phyloP scores from a whole-genome alignment of 2,329 filamentous ascomycete genomes.

The Sarocladiaceae sp. region DNA sequence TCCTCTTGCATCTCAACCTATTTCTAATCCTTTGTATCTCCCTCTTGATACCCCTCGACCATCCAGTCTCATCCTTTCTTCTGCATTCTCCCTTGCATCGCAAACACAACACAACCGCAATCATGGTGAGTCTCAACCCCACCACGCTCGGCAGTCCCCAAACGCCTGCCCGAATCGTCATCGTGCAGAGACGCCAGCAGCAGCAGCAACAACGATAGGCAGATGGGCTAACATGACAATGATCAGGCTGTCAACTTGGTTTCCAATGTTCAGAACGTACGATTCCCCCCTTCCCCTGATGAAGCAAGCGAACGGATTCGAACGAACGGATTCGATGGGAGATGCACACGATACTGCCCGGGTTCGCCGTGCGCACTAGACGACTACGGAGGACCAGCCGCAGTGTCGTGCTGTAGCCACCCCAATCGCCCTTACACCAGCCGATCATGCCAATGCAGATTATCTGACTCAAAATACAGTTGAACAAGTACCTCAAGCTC shows the following conservation, averaged over 20 bases:
- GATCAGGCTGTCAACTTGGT: constrained; percentile 7
- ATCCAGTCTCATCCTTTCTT: neutral
- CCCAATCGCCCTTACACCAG: too few species aligned
- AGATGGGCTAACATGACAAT: neutral
- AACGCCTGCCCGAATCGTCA: constrained; percentile 7
- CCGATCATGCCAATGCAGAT: neutral
- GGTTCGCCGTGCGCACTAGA: too few species aligned
- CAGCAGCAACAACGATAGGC: neutral
- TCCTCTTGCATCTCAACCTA: constrained; percentile 1
- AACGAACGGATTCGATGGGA: too few species aligned
- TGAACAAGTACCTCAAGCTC: constrained; percentile 86
- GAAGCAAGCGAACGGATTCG: too few species aligned
- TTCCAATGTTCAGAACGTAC: constrained; percentile 10
- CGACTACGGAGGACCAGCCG: too few species aligned
- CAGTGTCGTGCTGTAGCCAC: too few species aligned
- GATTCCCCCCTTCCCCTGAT: neutral
- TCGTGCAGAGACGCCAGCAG: constrained; percentile 1
- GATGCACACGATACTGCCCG: too few species aligned
- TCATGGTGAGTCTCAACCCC: constrained; percentile 11
- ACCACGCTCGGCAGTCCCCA: neutral
- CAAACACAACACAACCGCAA: constrained; percentile 11
- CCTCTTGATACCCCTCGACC: constrained; percentile 5
- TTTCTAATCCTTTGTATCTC: neutral
- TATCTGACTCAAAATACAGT: constrained; percentile 41
- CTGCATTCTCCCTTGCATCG: neutral